Conservation (phyloP, 1,284 basidiomycete genomes). For the Cystobasidiaceae sp. region DNA sequence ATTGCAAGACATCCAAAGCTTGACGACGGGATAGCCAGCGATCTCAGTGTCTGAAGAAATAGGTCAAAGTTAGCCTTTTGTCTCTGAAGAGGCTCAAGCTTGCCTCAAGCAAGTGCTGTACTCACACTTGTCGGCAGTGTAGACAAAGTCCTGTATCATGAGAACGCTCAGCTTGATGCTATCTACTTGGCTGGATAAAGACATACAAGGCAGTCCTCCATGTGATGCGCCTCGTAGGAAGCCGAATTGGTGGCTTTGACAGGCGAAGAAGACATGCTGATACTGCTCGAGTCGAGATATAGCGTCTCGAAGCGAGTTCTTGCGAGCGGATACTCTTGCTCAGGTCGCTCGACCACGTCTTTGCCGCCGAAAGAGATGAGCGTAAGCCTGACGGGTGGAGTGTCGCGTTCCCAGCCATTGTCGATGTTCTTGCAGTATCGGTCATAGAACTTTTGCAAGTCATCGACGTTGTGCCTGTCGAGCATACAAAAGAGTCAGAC, state of each 20-base stretch:
- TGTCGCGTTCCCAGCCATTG: slow-evolving; percentile 38
- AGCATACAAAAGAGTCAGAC: slow-evolving; percentile 12
- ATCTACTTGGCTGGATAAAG: background rate
- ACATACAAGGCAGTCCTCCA: background rate
- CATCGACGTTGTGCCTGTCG: slow-evolving; percentile 28
- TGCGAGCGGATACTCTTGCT: background rate
- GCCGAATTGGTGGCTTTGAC: background rate
- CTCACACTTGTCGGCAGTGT: slow-evolving; percentile 33
- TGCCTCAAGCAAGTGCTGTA: background rate
- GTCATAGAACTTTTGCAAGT: slow-evolving; percentile 40
- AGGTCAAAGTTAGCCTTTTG: background rate
- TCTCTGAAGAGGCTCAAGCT: background rate
- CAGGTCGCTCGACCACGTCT: slow-evolving; percentile 7
- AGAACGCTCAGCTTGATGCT: background rate
- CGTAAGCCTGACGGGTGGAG: slow-evolving; percentile 32
- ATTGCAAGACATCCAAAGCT: slow-evolving; percentile 37
- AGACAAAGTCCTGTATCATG: slow-evolving; percentile 9
- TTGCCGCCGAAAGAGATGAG: slow-evolving; percentile 28
- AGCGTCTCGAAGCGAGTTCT: background rate
- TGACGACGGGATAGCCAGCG: slow-evolving; percentile 35
- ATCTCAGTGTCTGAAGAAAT: slow-evolving; percentile 36
- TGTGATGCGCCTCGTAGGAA: background rate
- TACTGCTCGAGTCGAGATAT: background rate
- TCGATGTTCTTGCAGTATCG: slow-evolving; percentile 37
- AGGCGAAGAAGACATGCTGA: no score